Conservation (phyloP, 352 stramenopile genomes). For the Blastocystis sp. region DNA sequence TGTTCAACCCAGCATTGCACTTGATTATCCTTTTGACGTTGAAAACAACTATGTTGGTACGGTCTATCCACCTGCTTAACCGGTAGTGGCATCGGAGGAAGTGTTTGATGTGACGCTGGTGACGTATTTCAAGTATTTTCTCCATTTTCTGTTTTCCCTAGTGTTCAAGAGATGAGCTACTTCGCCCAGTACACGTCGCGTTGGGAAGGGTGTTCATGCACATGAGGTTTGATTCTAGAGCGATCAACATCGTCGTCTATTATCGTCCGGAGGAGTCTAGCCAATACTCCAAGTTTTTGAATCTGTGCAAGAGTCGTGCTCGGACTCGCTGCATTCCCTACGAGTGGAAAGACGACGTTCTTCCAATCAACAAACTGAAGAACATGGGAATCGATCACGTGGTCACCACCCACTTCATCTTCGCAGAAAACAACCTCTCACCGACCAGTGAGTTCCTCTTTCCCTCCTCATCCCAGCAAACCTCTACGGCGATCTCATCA, state of each 20-base stretch:
- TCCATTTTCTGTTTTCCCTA: neutral
- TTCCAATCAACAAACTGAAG: slow-evolving; percentile 51
- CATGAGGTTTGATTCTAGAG: neutral
- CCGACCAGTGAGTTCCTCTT: neutral
- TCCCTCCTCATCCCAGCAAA: neutral
- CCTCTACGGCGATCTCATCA: neutral
- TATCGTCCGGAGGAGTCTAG: neutral
- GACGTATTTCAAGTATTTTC: slow-evolving; percentile 25
- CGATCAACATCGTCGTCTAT: neutral
- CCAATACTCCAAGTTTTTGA: neutral
- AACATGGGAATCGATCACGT: slow-evolving; percentile 42
- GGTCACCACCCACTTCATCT: slow-evolving; percentile 32
- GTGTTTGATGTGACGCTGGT: slow-evolving; percentile 36
- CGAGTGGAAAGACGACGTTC: neutral
- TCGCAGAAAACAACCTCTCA: slow-evolving; percentile 33
- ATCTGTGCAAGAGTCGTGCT: neutral
- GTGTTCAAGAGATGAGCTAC: neutral
- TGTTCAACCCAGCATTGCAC: too few relatives aligned
- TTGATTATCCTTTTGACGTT: slow-evolving; percentile 20
- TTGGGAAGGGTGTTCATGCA: slow-evolving; percentile 4
- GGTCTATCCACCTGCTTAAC: neutral
- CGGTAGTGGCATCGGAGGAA: neutral
- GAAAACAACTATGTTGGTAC: slow-evolving; percentile 22
- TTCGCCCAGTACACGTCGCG: neutral
- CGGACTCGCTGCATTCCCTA: neutral